Base-by-base conservation (phyloP, 1,139 yeast genomes). In the Taphrina pruni region DNA sequence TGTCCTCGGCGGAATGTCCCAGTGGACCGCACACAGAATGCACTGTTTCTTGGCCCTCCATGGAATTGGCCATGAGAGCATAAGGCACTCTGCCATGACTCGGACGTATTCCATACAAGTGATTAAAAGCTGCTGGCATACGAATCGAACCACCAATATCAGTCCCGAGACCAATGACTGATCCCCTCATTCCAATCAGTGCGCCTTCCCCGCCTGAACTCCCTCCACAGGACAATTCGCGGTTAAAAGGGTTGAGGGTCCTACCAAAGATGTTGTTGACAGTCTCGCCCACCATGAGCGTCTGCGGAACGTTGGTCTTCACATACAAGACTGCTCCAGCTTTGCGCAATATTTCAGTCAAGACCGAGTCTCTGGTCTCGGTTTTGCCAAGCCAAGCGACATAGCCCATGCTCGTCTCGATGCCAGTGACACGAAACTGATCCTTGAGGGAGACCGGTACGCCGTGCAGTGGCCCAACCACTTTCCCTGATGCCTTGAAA, bases 401-500 rank as follows among this genome's bases (percentile, higher is more conserved):
- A 74, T 83, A 83, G 9, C 76, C 77, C 39, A 73, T 66, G 11
- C 75, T 70, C 6, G 75, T 69, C 39, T 71, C 72, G 36, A 71
- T 85, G 32, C 86, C 88, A 69, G 80, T 82, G 75, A 81, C 86
- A 72, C 84, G 82, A 79, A 87, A 84, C 74, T 88, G 93, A 77
- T 89, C 95, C 75, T 89, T 89, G 71, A 89, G 79, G 0, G 94
- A 88, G 50, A 89, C 79, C n/a, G 95, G 95, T 52, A 89, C 79
- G 20, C 95, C 95, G 74, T 89, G 95, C 71, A 89, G 81, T 7
- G 92, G 91, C 57, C 96, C 95, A 69, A 86, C 78, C 0, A 87
- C 79, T 74, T 86, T 84, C 21, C 93, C 92, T 1, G 76, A 76
- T 66, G 81, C 78, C 64, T 79, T 80, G 68, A 80, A 81, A 74